Evolutionary conservation across 441 rosid genomes (phyloP).

Genomic region (Flueggea neowawraea): DNA sequence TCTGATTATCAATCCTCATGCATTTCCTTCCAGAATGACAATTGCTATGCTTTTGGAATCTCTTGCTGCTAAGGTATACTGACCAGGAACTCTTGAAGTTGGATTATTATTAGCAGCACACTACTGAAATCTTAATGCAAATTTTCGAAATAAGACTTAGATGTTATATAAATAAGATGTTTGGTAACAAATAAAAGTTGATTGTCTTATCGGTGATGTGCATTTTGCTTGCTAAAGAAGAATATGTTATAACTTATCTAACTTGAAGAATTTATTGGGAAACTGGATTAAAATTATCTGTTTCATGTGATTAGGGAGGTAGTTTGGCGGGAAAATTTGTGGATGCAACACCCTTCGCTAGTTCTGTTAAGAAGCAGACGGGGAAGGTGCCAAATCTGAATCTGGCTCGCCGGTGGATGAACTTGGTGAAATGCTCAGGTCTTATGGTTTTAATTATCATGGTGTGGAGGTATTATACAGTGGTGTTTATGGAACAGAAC

Average conservation of each 20-base stretch:
- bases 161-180: no score
- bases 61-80: conserved; percentile 87
- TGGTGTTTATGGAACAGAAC: conserved; percentile 89
- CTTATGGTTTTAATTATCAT: conserved; percentile 81
- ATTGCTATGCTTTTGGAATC: conserved; percentile 99
- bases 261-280: no score
- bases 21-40: conserved; percentile 99
- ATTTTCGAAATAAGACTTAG: no score
- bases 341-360: conserved; percentile 92
- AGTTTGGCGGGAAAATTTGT: conserved; percentile 82
- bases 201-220: no score
- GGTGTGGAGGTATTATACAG: conserved; percentile 86
- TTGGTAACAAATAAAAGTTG: no score
- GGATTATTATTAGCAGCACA: no score
- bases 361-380: conserved; percentile 44
- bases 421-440: conserved; percentile 66
- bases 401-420: conserved; percentile 77
- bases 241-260: no score
- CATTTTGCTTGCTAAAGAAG: no score
- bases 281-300: not conserved
- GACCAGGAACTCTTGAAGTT: not conserved
- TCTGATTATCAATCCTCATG: conserved; percentile 97
- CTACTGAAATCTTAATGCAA: not conserved
- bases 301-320: conserved; percentile 61
- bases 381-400: conserved; percentile 38